Percentiles rank a stretch among this genome's conserved stretches.
These are phyloP conservation scores for Salicornia ramosissima DNA, from an alignment of 148 eudicot genomes.

Conservation along the genomic window DNA sequence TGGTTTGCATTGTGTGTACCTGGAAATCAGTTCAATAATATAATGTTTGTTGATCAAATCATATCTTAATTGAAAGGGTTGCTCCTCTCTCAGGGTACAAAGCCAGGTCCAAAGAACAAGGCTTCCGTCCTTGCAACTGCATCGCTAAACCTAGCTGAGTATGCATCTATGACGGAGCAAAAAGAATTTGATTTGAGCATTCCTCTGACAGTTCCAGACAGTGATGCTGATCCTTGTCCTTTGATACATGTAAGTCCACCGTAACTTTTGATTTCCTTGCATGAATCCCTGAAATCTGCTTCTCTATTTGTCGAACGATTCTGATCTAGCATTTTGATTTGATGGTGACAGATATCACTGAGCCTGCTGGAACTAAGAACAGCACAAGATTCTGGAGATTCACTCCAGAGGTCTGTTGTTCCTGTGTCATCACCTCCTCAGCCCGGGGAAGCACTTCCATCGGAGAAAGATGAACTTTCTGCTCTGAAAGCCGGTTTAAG, in stretches of 20 bases:
- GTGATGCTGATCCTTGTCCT: slow-evolving; percentile 42
- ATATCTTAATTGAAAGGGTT: not conserved
- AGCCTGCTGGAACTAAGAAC: slow-evolving; percentile 58
- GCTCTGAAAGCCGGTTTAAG: slow-evolving; percentile 86
- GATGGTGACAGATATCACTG: slow-evolving; percentile 51
- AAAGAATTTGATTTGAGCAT: slow-evolving; percentile 55
- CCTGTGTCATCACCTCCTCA: slow-evolving; percentile 34
- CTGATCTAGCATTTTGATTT: slow-evolving; percentile 7
- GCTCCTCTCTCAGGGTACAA: slow-evolving; percentile 44
- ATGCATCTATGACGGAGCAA: slow-evolving; percentile 59
- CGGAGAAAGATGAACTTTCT: slow-evolving; percentile 83
- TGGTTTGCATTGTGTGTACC: no score
- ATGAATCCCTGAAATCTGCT: not conserved
- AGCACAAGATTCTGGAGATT: slow-evolving; percentile 52
- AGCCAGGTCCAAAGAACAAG: slow-evolving; percentile 62
- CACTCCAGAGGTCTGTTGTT: slow-evolving; percentile 35
- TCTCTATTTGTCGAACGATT: slow-evolving; percentile 2
- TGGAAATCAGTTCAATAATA: no score
- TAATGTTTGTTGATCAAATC: no score
- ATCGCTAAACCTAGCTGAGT: slow-evolving; percentile 77
- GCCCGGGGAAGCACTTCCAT: slow-evolving; percentile 34
- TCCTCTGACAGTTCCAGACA: slow-evolving; percentile 48
- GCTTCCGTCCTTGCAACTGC: slow-evolving; percentile 46
- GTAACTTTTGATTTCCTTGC: not conserved
- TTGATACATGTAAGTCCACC: slow-evolving; percentile 46